These are phyloP conservation scores for Hibiscus trionum DNA, from an alignment of 345 rosid species.

Conservation along the genomic window DNA sequence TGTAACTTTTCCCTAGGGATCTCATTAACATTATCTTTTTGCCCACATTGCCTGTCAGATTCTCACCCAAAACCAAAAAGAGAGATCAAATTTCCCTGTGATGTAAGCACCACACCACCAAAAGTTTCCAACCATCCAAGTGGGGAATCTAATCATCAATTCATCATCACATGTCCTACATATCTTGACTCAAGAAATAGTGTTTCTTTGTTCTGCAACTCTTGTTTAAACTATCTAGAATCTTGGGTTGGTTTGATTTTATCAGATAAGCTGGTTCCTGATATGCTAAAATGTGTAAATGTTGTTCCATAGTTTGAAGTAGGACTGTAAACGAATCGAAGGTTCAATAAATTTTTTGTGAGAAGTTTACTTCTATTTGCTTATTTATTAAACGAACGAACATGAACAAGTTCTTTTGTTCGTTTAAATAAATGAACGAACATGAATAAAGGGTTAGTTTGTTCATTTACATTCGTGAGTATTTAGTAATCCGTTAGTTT, in stretches of 20 bases:
- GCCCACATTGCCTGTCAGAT: constrained; percentile 7
- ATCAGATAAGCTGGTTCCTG: not conserved
- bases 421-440: too few relatives aligned
- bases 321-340: too few relatives aligned
- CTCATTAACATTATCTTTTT: not conserved
- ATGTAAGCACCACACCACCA: not conserved
- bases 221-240: not conserved
- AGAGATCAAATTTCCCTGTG: not conserved
- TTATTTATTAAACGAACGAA: too few relatives aligned
- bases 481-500: too few relatives aligned
- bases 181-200: not conserved
- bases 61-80: not conserved
- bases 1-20: not conserved
- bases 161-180: not conserved
- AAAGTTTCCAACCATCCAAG: not conserved
- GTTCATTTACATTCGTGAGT: too few relatives aligned
- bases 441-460: too few relatives aligned
- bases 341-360: too few relatives aligned
- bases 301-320: not conserved
- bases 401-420: too few relatives aligned
- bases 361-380: too few relatives aligned
- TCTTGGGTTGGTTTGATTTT: not conserved
- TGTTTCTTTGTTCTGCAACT: not conserved
- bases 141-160: not conserved
- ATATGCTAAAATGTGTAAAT: not conserved